phyloP scores from a whole-genome alignment of 495 filamentous ascomycete species.

The Hyphodiscus hymeniophilus region DNA sequence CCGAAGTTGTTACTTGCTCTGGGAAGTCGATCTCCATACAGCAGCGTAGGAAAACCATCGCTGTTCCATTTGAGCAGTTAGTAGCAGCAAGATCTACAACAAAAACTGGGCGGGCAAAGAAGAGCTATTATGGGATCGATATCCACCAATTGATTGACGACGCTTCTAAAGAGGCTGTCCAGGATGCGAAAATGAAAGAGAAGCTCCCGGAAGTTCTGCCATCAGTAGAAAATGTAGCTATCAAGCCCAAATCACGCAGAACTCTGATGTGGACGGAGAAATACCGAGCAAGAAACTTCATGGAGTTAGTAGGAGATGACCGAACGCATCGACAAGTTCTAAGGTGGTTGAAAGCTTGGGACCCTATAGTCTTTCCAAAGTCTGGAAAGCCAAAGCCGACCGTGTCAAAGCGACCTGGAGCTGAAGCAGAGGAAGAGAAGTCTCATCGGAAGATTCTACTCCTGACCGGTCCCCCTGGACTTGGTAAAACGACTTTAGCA shows the following conservation, averaged over 20 bases:
- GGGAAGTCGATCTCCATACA: constrained; percentile 52
- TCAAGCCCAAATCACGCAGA: constrained; percentile 35
- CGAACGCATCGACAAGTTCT: constrained; percentile 86
- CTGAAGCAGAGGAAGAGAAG: constrained; percentile 52
- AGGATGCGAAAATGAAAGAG: constrained; percentile 10
- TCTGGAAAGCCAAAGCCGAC: constrained; percentile 44
- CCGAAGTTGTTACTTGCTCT: constrained; percentile 53
- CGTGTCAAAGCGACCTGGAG: constrained; percentile 24
- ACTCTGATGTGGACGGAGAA: constrained; percentile 77
- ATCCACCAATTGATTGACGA: constrained; percentile 75
- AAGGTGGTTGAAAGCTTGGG: constrained; percentile 91
- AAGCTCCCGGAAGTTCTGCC: constrained; percentile 24
- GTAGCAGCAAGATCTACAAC: constrained; percentile 61
- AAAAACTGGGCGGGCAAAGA: constrained; percentile 63
- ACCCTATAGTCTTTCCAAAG: constrained; percentile 82
- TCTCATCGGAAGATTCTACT: constrained; percentile 79
- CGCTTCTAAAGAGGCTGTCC: constrained; percentile 39
- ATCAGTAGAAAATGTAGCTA: constrained; percentile 30
- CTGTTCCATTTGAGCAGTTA: constrained; percentile 57
- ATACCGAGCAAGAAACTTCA: constrained; percentile 86
- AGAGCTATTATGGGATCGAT: constrained; percentile 84
- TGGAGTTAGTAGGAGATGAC: constrained; percentile 89
- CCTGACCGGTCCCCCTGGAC: constrained; percentile 80
- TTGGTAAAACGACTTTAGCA: constrained; percentile 93
- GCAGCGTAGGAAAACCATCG: constrained; percentile 36